These are phyloP conservation scores for Capronia americana DNA, from an alignment of 2,329 filamentous ascomycete genomes.

Conservation along the genomic window DNA sequence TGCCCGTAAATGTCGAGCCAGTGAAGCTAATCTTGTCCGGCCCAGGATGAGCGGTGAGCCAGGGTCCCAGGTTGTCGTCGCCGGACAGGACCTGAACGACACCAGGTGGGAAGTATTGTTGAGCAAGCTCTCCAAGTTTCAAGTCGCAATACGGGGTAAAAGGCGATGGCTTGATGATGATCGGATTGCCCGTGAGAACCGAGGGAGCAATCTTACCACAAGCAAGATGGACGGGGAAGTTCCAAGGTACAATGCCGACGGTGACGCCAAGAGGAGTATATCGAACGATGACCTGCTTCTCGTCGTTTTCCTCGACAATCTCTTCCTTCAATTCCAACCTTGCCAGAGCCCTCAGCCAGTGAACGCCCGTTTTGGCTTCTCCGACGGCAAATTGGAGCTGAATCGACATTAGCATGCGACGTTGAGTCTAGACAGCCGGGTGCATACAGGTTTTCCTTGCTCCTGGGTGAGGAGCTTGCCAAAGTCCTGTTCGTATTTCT, in stretches of 20 bases:
- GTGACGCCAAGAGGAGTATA: slow-evolving; percentile 51
- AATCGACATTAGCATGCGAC: background rate
- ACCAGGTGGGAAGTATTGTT: slow-evolving; percentile 65
- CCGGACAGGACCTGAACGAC: slow-evolving; percentile 68
- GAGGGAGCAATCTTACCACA: slow-evolving; percentile 60
- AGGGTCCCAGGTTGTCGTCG: slow-evolving; percentile 65
- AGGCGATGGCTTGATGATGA: slow-evolving; percentile 65
- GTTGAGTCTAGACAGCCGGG: background rate
- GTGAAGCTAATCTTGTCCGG: slow-evolving; percentile 70
- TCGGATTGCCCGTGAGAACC: slow-evolving; percentile 59
- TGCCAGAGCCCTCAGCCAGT: slow-evolving; percentile 33
- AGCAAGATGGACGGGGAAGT: slow-evolving; percentile 55
- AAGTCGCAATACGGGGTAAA: slow-evolving; percentile 59
- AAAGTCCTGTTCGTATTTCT: slow-evolving; percentile 47
- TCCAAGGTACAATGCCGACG: slow-evolving; percentile 67
- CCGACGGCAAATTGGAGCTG: slow-evolving; percentile 37
- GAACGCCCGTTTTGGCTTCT: slow-evolving; percentile 33
- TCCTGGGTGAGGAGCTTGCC: slow-evolving; percentile 51
- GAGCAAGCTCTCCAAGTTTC: slow-evolving; percentile 66
- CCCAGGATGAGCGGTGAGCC: slow-evolving; percentile 64
- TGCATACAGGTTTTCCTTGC: slow-evolving; percentile 48
- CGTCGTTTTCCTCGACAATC: slow-evolving; percentile 35
- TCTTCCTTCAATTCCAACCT: slow-evolving; percentile 37
- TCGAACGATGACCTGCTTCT: slow-evolving; percentile 41
- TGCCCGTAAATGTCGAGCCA: slow-evolving; percentile 65